phyloP scores from a whole-genome alignment of 441 rosid genomes.

The Jatropha multifida region DNA sequence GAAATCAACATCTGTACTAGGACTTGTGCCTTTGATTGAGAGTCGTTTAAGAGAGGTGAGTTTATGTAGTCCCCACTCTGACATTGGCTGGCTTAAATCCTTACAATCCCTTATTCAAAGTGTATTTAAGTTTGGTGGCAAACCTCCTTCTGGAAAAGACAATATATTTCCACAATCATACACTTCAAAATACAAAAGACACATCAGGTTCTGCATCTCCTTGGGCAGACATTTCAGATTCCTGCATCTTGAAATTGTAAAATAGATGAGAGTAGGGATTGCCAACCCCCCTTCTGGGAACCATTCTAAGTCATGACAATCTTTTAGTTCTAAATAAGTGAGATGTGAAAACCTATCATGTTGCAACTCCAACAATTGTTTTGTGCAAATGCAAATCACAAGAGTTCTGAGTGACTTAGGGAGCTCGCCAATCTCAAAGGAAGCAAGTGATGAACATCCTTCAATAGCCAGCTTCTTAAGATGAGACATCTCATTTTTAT shows the following conservation, averaged over 20 bases:
- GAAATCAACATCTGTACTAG: slow-evolving; percentile 6
- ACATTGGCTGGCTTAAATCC: slow-evolving; percentile 3
- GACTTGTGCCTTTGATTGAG: background rate
- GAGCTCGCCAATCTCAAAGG: background rate
- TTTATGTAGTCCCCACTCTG: slow-evolving; percentile 22
- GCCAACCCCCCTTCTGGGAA: slow-evolving; percentile 22
- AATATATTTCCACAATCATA: slow-evolving; percentile 24
- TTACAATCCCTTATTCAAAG: slow-evolving; percentile 14
- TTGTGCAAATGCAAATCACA: slow-evolving; percentile 15
- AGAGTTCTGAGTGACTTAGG: slow-evolving; percentile 16
- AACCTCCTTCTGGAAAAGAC: slow-evolving; percentile 36
- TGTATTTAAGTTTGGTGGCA: slow-evolving; percentile 24
- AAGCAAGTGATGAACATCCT: background rate
- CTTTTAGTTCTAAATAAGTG: slow-evolving; percentile 10
- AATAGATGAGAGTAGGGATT: slow-evolving; percentile 7
- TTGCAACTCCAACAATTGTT: slow-evolving; percentile 1
- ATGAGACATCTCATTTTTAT: background rate
- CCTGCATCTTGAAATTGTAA: slow-evolving; percentile 19
- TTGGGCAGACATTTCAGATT: slow-evolving; percentile 32
- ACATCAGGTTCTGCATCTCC: slow-evolving; percentile 25
- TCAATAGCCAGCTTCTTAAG: background rate
- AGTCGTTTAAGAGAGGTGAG: slow-evolving; percentile 17
- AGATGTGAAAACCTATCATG: slow-evolving; percentile 20
- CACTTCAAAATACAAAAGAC: slow-evolving; percentile 30
- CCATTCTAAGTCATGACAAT: slow-evolving; percentile 13